phyloP scores from a whole-genome alignment of 2,329 filamentous ascomycete species.

The Alternaria brassicae region DNA sequence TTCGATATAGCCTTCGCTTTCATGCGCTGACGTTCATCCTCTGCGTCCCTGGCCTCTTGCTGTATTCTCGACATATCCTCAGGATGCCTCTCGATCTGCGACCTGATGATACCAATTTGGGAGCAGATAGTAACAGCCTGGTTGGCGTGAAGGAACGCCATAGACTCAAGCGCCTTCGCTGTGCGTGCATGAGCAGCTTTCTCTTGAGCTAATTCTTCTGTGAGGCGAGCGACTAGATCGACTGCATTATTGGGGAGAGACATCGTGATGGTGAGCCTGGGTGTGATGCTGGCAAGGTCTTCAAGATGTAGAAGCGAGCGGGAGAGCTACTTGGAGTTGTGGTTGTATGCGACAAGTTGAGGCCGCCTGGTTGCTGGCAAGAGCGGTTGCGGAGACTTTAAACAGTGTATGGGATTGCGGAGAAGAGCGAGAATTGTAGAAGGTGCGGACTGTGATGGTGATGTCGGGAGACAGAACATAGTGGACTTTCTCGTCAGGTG shows the following conservation, averaged over 20 bases:
- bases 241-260: background rate
- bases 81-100: background rate
- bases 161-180: background rate
- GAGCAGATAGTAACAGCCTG: background rate
- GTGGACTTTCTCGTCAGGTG: background rate
- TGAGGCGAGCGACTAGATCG: conserved; percentile 1
- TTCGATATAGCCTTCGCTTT: background rate
- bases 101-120: background rate
- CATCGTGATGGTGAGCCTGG: background rate
- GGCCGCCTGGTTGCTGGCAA: background rate
- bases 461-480: background rate
- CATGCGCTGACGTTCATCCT: background rate
- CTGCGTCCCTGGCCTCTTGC: background rate
- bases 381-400: background rate
- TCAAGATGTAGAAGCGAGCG: background rate
- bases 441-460: background rate
- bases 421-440: background rate
- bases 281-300: background rate
- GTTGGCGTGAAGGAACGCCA: background rate
- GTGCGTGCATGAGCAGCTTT: background rate
- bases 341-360: background rate
- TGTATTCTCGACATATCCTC: background rate
- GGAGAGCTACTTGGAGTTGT: background rate
- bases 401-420: background rate
- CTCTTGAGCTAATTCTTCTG: background rate